Evolutionary conservation across 352 stramenopile genomes (phyloP), one percentile per base, ranked within the genome.

Genomic region (Phytophthora ohioensis): DNA sequence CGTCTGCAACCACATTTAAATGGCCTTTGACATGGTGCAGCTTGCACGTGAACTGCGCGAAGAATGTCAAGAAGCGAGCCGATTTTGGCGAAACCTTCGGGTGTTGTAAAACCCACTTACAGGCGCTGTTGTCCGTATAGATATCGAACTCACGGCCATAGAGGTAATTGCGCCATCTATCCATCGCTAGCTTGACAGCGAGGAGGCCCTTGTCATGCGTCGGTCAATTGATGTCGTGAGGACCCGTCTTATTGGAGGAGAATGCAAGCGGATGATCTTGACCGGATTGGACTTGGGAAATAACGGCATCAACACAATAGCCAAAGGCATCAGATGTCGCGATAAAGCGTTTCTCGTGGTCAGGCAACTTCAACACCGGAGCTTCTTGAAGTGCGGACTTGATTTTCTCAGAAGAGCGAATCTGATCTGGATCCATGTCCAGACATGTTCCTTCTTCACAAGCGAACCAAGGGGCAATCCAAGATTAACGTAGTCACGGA

Each of bases 271-370:
- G 63, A 36, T 70, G 69, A 62, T 69, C 77, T 61, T 51, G 42
- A 67, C 38, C 42, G 13, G 13, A 15, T 5, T 48, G 17, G 5
- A 55, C 12, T 41, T 65, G 39, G 2, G 27, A 66, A 8, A 57
- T 38, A 3, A 57, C 59, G 6, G 17, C 54, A 53, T 51, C 42
- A 21, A 49, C 32, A 54, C 46, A 71, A 31, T 46, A 47, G 66
- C 59, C 9, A 51, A 56, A 78, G 1, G 71, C 67, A 30, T 85
- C 78, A 0, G 64, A 80, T 3, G 64, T 82, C 0, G 80, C 58
- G n/a, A 81, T 55, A 10, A 81, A 85, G 17, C 17, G 17, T 21
- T 21, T 21, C 17, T 21, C 54, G 34, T 72, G 63, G 35, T 75
- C 65, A 3, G 71, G 67, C 8, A 76, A 60, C 13, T 66, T 47